Evolutionary conservation across 2,329 filamentous ascomycete species (phyloP).

Genomic region (Paraconiothyrium sp.): DNA sequence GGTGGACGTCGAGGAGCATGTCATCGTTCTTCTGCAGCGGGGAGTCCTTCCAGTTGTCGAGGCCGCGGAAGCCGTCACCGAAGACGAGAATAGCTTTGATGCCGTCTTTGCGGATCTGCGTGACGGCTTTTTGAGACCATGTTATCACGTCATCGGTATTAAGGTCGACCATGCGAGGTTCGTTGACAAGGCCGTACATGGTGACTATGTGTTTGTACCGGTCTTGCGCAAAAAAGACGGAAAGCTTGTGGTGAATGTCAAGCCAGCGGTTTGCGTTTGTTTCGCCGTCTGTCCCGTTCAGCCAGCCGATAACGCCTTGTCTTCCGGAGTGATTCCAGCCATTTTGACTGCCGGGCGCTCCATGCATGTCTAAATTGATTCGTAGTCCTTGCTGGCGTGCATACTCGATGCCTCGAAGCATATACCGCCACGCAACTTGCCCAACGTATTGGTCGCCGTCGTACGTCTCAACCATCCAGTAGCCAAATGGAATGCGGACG

Average conservation of each 20-base stretch:
- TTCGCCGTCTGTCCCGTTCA: constrained; percentile 86
- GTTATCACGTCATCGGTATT: constrained; percentile 71
- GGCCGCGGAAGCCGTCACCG: constrained; percentile 93
- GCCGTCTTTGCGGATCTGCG: constrained; percentile 79
- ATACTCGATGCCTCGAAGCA: constrained; percentile 92
- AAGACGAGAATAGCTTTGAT: constrained; percentile 79
- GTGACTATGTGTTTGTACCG: constrained; percentile 91
- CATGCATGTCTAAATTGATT: constrained; percentile 92
- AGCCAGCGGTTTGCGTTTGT: constrained; percentile 82
- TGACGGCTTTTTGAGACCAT: constrained; percentile 81
- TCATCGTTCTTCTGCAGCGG: constrained; percentile 75
- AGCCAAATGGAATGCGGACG: constrained; percentile 93
- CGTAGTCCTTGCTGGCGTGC: constrained; percentile 90
- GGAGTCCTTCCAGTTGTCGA: constrained; percentile 88
- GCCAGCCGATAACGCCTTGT: constrained; percentile 82
- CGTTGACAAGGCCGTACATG: constrained; percentile 95
- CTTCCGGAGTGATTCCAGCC: constrained; percentile 97
- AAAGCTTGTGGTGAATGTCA: constrained; percentile 86
- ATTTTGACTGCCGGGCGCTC: constrained; percentile 91
- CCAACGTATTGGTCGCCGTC: constrained; percentile 87
- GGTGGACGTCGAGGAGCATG: constrained; percentile 93
- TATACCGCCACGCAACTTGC: constrained; percentile 89
- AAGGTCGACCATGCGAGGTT: constrained; percentile 82
- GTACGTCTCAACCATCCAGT: constrained; percentile 92
- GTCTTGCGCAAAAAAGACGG: constrained; percentile 90